Percentiles rank a stretch among this genome's conserved stretches.
Conservation (phyloP, 495 filamentous ascomycete genomes). For the Melanomma pulvis-pyrius region DNA sequence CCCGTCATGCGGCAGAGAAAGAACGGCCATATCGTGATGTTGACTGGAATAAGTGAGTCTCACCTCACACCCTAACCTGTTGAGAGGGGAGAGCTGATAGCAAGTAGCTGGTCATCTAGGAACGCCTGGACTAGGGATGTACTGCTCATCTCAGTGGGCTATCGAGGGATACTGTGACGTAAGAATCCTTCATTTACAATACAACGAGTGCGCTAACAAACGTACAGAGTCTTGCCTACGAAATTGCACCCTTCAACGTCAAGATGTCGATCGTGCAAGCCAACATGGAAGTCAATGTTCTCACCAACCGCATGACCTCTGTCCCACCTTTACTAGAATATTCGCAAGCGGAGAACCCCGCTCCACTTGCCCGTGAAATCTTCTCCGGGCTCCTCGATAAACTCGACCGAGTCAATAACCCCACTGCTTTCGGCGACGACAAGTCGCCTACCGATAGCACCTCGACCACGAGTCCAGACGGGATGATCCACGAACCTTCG, state of each 20-base stretch:
- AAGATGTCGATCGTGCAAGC: slow-evolving; percentile 95
- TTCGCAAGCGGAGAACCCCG: slow-evolving; percentile 70
- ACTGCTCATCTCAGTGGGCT: slow-evolving; percentile 90
- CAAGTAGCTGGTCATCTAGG: slow-evolving; percentile 78
- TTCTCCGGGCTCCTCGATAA: slow-evolving; percentile 70
- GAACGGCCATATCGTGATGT: slow-evolving; percentile 84
- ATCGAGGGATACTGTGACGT: slow-evolving; percentile 96
- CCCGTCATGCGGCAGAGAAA: slow-evolving; percentile 77
- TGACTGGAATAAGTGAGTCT: slow-evolving; percentile 76
- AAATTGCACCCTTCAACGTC: slow-evolving; percentile 96
- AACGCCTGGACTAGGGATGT: slow-evolving; percentile 87
- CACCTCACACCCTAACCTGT: not conserved
- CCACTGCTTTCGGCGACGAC: slow-evolving; percentile 15
- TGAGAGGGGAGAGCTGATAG: not conserved
- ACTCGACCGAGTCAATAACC: slow-evolving; percentile 41
- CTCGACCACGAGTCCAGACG: slow-evolving; percentile 38
- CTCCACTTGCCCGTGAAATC: slow-evolving; percentile 78
- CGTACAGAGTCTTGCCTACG: slow-evolving; percentile 79
- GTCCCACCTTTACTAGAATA: slow-evolving; percentile 77
- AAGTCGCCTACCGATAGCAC: slow-evolving; percentile 27
- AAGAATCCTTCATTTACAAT: slow-evolving; percentile 21
- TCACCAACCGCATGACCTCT: slow-evolving; percentile 83
- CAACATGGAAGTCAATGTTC: slow-evolving; percentile 76
- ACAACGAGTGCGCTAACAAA: slow-evolving; percentile 16
- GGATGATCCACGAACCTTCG: slow-evolving; percentile 45